Evolutionary conservation across 1,284 basidiomycete genomes (phyloP).

Genomic region (Apiotrichum akiyoshidainum): DNA sequence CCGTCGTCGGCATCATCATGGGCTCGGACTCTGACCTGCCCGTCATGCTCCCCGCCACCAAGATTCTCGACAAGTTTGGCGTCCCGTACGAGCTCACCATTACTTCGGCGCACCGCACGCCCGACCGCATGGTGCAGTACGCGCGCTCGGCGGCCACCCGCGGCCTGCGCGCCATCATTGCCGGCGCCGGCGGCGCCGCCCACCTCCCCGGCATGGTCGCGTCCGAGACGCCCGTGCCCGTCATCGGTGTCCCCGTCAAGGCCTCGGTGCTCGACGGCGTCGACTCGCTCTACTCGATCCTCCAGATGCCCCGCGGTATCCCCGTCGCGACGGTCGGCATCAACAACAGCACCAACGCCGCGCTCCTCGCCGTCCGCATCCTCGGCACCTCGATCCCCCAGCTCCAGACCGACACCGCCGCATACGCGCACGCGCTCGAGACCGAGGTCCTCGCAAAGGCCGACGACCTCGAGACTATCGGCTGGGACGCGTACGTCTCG

Average conservation of each 20-base stretch:
- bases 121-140: conserved; percentile 79
- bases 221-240: conserved; percentile 84
- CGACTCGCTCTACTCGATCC: conserved; percentile 92
- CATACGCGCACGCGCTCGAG: conserved; percentile 72
- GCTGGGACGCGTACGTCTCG: conserved; percentile 76
- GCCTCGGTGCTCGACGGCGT: conserved; percentile 92
- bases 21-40: conserved; percentile 97
- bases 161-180: conserved; percentile 77
- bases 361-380: conserved; percentile 84
- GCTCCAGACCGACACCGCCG: conserved; percentile 67
- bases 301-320: conserved; percentile 99
- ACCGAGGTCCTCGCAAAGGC: conserved; percentile 82
- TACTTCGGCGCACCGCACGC: conserved; percentile 94
- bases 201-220: conserved; percentile 99
- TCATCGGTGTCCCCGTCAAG: conserved; percentile 96
- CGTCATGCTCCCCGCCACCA: conserved; percentile 84
- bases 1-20: conserved; percentile 95
- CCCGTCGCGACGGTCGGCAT: conserved; percentile 97
- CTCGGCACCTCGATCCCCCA: conserved; percentile 70
- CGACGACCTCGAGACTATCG: conserved; percentile 68
- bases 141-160: conserved; percentile 71
- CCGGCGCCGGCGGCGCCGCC: conserved; percentile 94
- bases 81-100: conserved; percentile 93
- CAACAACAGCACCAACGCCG: conserved; percentile 93
- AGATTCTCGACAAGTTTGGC: conserved; percentile 73